A percentile compares a stretch with the other conserved stretches of the same genome.
Evolutionary conservation across 768 basidiomycete genomes (phyloP).

Genomic region (Tricholoma saponaceum): DNA sequence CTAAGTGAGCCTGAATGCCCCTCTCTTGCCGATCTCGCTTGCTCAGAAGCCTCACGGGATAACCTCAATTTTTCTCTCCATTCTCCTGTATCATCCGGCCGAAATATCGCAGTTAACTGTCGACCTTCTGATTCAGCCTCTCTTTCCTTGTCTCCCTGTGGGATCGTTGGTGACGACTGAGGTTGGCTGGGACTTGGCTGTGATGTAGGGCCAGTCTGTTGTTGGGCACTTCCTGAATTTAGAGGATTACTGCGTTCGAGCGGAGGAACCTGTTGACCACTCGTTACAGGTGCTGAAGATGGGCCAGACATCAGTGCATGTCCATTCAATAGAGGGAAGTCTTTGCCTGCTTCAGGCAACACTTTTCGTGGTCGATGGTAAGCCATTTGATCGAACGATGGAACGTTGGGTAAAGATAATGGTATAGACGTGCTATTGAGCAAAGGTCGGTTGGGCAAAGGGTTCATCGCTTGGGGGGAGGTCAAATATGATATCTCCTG

Average conservation of each 20-base stretch:
- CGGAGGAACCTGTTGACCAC: conserved; percentile 36
- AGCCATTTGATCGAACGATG: conserved; percentile 67
- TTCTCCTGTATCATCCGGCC: conserved; percentile 79
- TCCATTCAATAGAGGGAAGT: conserved; percentile 64
- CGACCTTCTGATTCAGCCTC: conserved; percentile 47
- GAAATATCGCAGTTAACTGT: conserved; percentile 76
- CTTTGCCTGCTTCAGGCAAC: conserved; percentile 72
- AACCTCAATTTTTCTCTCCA: conserved; percentile 80
- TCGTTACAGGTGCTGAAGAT: conserved; percentile 42
- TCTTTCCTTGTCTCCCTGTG: conserved; percentile 37
- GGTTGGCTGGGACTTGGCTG: conserved; percentile 32
- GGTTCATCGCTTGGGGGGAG: conserved; percentile 96
- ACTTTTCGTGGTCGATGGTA: conserved; percentile 81
- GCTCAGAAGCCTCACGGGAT: conserved; percentile 59
- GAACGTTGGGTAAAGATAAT: conserved; percentile 64
- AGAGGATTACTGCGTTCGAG: conserved; percentile 51
- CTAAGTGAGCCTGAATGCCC: conserved; percentile 24
- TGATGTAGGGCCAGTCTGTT: conserved; percentile 14
- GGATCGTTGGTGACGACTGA: conserved; percentile 22
- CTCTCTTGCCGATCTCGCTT: conserved; percentile 39
- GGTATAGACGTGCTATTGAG: conserved; percentile 62
- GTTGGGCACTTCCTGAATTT: conserved; percentile 36
- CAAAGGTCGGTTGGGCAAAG: conserved; percentile 83
- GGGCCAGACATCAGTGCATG: conserved; percentile 51
- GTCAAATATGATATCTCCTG: conserved; percentile 99